Evolutionary conservation across 495 filamentous ascomycete genomes (phyloP), one percentile per base, ranked within the genome.

Genomic region (Evansstolkia leycettana): DNA sequence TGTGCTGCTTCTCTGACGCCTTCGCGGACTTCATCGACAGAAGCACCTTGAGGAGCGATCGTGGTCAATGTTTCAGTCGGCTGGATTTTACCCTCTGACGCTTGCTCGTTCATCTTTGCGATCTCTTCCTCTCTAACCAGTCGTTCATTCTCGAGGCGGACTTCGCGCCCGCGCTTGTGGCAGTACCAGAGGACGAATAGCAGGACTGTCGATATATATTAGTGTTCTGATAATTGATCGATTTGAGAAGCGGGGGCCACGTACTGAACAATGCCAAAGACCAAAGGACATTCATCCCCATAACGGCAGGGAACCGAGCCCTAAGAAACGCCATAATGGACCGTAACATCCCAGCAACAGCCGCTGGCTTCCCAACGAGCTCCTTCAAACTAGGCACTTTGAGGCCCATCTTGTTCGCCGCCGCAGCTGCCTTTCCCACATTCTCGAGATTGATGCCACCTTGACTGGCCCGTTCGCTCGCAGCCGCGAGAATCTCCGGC

Each of bases 131-230:
- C 66, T 1, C 64, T 67, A n/a, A 70, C 64, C 8, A 64, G 46
- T 6, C 67, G 66, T 54, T 88, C 84, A 40, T 65, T 72, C 47
- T 84, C 84, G 1, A 94, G 66, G 24, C 90, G 67, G 10, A 76
- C 76, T 58, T 98, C 90, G 11, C 74, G 73, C 24, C 90, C 90
- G 10, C 90, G 76, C 55, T 94, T 94, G 54, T 95, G 82, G 57
- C 84, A 95, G 54, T 98, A 98, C 89, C 89, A 98, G 40, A 96
- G 73, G 33, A 89, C 82, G 51, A 88, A 84, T 19, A 98, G 58
- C 9, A 98, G 65, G 39, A 95, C 82, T 87, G 42, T 36, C 12
- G 12, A 12, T 10, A 5, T 23, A 9, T 23, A 23, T 23, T 23
- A 23, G 9, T 23, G 9, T 23, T 9, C 5, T 23, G n/a, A n/a